Base-by-base conservation (phyloP, 441 rosid species). In the Dalechampia spathulata region DNA sequence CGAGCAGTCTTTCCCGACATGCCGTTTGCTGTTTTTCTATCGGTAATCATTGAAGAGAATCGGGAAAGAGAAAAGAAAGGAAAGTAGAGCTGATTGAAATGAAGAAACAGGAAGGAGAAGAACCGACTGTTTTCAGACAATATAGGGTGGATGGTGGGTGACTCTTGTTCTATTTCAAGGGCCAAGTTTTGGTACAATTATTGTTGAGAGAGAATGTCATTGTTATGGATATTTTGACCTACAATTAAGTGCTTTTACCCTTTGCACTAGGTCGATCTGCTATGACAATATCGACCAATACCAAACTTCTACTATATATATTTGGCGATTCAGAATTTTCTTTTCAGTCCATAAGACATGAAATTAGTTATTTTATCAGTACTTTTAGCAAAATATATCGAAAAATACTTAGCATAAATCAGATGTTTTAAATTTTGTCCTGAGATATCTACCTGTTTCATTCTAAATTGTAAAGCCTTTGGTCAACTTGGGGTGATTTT, bases 1-100 rank as follows among this genome's bases (percentile, higher is more conserved):
- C 87, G 72, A 1, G 77, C 84, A 6, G 81, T 72, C 75, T 64
- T 88, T 45, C 78, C 78, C 26, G 82, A 63, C 23, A 59, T 54
- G 51, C 79, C 78, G 55, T 72, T 76, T 9, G 84, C 70, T 1
- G 67, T 59, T 58, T 62, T 75, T 52, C 50, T 68, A 36, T 66
- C 78, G 0, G 41, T 37, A 23, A 65, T 68, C 81, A 80, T 77
- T 39, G 41, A 38, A 17, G 7, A 51, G 38, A 58, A 15, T 30
- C 52, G 34, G 22, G 36, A 45, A 9, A n/a, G n/a, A 43, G 28
- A 26, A 3, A 7, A 21, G 58, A 6, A 5, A 13, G 8, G 1
- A 20, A 22, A 21, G 34, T 9, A 28, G 11, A 1, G 28, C 42
- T 36, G n/a, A n/a, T n/a, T n/a, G n/a, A n/a, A n/a, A 8, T 30